Evolutionary conservation across 2,329 filamentous ascomycete species (phyloP), one percentile per base, ranked within the genome.

Genomic region (Ceratocystis colombiana): DNA sequence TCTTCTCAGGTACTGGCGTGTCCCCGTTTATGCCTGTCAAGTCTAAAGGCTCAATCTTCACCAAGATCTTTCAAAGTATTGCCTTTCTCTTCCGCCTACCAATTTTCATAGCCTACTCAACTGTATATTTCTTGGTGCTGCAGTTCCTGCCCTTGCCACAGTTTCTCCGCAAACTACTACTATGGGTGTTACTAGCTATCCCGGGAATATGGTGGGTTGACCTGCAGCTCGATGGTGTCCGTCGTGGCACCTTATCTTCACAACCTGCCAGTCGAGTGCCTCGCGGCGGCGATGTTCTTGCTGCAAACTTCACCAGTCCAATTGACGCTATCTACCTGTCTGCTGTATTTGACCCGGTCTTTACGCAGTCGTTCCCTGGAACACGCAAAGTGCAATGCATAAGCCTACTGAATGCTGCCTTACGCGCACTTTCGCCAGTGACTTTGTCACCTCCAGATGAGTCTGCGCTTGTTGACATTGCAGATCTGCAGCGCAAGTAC

Each of bases 201-300:
- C 90, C 92, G 0, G 93, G 94, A 33, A 89, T 99, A 67, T 97
- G 92, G 91, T 97, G 93, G 93, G 87, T 96, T 66, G 94, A 99
- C 76, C 79, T 99, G n/a, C 93, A 96, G 75, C 90, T 99, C 70
- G 94, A 99, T 74, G 93, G 93, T 67, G 94, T 99, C 65, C 92
- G 90, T 77, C 89, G 91, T 77, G 94, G 94, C 77, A 92, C 88
- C 30, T 80, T 96, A 41, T 86, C 88, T 61, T 86, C 88, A 72
- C 86, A 91, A 71, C 86, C 88, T 48, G 78, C 81, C 66, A 80
- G 86, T 68, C 85, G 90, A 50, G 84, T 97, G 20, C 94, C 94
- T 1, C 84, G 88, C 66, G 84, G 87, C 3, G 85, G 88, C 61
- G 88, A 87, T 66, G 81, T 99, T 71, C 94, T 99, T 71, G 92